Evolutionary conservation across 176 grass and related monocot genomes (phyloP).

Genomic region (Avena sativa): DNA sequence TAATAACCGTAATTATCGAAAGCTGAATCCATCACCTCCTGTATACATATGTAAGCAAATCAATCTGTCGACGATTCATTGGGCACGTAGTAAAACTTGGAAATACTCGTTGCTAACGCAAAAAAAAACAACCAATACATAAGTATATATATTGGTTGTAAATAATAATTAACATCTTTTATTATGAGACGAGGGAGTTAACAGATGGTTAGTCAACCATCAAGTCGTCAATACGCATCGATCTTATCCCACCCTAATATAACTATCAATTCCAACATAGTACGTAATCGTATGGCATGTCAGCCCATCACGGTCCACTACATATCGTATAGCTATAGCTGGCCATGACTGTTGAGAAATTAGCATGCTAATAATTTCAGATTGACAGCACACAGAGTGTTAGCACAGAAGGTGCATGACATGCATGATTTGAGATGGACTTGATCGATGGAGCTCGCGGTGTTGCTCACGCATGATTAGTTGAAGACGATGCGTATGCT

Average conservation of each 20-base stretch:
- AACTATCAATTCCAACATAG: not conserved
- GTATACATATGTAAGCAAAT: not conserved
- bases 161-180: too few species aligned
- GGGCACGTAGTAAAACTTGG: too few species aligned
- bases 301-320: not conserved
- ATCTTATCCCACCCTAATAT: not conserved
- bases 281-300: not conserved
- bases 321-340: too few species aligned
- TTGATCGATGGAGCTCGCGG: not conserved
- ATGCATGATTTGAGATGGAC: not conserved
- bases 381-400: not conserved
- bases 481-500: conserved; percentile 29
- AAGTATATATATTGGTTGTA: too few species aligned
- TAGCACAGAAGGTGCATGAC: not conserved
- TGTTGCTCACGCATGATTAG: conserved; percentile 8
- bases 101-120: too few species aligned
- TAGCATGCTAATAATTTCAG: not conserved
- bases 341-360: not conserved
- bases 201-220: not conserved
- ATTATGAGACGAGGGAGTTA: too few species aligned
- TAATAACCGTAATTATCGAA: not conserved
- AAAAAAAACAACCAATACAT: too few species aligned
- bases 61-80: not conserved
- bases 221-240: not conserved
- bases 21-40: not conserved